A percentile compares a stretch with the other conserved stretches of the same genome.
Conservation (phyloP, 352 stramenopile species). For the Phytopythium sindhum region DNA sequence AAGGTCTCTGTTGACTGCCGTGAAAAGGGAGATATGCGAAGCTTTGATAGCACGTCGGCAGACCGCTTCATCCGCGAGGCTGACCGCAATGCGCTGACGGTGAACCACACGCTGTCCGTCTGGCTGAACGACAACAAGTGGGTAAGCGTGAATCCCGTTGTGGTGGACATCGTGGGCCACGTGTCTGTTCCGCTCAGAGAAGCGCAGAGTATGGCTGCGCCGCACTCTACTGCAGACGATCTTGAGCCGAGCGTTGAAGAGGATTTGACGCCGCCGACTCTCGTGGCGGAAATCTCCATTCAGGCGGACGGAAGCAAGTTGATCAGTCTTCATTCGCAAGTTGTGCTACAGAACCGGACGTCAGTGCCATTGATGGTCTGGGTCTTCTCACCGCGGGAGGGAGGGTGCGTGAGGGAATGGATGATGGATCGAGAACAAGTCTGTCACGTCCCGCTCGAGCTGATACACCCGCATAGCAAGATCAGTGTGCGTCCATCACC, state of each 20-base stretch:
- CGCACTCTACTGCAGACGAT: conserved; percentile 26
- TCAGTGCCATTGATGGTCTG: conserved; percentile 86
- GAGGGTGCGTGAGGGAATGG: conserved; percentile 73
- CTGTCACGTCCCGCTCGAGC: conserved; percentile 76
- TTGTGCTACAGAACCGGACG: conserved; percentile 85
- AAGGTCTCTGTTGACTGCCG: conserved; percentile 83
- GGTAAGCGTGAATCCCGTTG: conserved; percentile 82
- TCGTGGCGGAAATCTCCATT: conserved; percentile 86
- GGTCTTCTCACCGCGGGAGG: conserved; percentile 82
- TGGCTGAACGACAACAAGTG: conserved; percentile 86
- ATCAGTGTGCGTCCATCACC: conserved; percentile 83
- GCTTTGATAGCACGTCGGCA: conserved; percentile 77
- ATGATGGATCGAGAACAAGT: conserved; percentile 82
- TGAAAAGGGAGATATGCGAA: conserved; percentile 85
- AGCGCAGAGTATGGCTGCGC: conserved; percentile 14
- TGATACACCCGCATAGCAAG: conserved; percentile 86
- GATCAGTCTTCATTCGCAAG: conserved; percentile 84
- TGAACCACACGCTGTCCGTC: conserved; percentile 86
- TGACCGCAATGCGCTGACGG: conserved; percentile 70
- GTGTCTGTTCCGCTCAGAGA: conserved; percentile 77
- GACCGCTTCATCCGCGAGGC: conserved; percentile 73
- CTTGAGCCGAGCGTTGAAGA: conserved; percentile 39
- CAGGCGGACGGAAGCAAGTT: conserved; percentile 87
- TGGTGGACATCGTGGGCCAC: conserved; percentile 86
- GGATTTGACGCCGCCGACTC: conserved; percentile 58